These are phyloP conservation scores for Nectriaceae sp. DNA, from an alignment of 2,329 filamentous ascomycete genomes.

Conservation along the genomic window DNA sequence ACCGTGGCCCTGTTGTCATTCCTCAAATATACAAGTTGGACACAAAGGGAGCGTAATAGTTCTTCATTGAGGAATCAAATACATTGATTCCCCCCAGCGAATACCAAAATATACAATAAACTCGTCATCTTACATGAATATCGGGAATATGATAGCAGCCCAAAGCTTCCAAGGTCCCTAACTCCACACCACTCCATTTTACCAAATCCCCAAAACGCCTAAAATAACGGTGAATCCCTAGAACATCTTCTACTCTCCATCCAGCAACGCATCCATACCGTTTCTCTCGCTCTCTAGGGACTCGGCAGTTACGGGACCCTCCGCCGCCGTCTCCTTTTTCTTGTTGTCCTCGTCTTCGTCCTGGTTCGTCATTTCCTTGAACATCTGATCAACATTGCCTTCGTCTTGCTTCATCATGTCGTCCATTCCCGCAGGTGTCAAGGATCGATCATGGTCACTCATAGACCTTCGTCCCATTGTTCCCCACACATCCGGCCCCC, in stretches of 20 bases:
- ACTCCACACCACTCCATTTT: slow-evolving; percentile 26
- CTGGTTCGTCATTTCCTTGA: slow-evolving; percentile 56
- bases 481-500: slow-evolving; percentile 52
- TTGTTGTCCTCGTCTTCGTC: slow-evolving; percentile 50
- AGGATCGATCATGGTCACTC: slow-evolving; percentile 24
- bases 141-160: not conserved
- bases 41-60: too few relatives aligned
- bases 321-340: slow-evolving; percentile 33
- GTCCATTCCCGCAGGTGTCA: slow-evolving; percentile 30
- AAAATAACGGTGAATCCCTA: not conserved
- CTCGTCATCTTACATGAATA: slow-evolving; percentile 13
- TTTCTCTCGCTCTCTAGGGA: slow-evolving; percentile 49
- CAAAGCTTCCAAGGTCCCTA: slow-evolving; percentile 8
- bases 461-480: slow-evolving; percentile 29
- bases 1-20: too few relatives aligned
- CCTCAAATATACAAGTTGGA: too few relatives aligned
- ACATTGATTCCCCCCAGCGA: too few relatives aligned
- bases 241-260: slow-evolving; percentile 38
- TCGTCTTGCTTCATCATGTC: slow-evolving; percentile 42
- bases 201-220: slow-evolving; percentile 23
- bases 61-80: too few relatives aligned
- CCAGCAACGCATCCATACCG: slow-evolving; percentile 47
- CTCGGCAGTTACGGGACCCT: slow-evolving; percentile 41
- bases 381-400: slow-evolving; percentile 56
- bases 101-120: too few relatives aligned